These are phyloP conservation scores for Oenanthe sinensis DNA, from an alignment of 129 eudicot genomes.

Conservation along the genomic window DNA sequence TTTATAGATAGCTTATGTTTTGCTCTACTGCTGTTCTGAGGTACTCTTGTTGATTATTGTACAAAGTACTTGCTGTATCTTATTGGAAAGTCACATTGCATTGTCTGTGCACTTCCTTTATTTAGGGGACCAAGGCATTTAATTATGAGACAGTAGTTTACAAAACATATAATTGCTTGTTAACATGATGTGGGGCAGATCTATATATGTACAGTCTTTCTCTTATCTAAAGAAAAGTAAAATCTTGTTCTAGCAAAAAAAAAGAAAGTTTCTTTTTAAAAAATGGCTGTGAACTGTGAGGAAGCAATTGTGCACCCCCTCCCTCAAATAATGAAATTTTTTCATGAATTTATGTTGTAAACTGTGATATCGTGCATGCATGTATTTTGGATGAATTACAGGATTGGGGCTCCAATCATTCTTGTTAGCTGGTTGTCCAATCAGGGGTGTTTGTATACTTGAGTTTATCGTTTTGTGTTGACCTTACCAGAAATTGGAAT, in stretches of 20 bases:
- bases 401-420: background rate
- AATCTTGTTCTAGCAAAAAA: background rate
- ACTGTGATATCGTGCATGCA: slow-evolving; percentile 1
- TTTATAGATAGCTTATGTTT: background rate
- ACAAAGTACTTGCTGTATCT: background rate
- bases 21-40: background rate
- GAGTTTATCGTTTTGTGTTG: slow-evolving; percentile 12
- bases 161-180: background rate
- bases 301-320: background rate
- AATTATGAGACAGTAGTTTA: background rate
- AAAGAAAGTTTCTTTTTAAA: background rate
- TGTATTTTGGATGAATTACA: background rate
- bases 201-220: background rate
- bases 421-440: background rate
- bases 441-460: background rate
- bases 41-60: background rate
- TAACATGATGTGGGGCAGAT: background rate
- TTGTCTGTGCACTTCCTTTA: background rate
- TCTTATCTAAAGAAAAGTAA: background rate
- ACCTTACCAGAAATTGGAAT: background rate
- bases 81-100: background rate
- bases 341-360: background rate
- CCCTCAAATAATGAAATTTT: background rate
- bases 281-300: background rate
- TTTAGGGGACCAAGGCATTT: background rate